These are phyloP conservation scores for Cardamine occulta DNA, from an alignment of 345 rosid genomes.

Conservation along the genomic window DNA sequence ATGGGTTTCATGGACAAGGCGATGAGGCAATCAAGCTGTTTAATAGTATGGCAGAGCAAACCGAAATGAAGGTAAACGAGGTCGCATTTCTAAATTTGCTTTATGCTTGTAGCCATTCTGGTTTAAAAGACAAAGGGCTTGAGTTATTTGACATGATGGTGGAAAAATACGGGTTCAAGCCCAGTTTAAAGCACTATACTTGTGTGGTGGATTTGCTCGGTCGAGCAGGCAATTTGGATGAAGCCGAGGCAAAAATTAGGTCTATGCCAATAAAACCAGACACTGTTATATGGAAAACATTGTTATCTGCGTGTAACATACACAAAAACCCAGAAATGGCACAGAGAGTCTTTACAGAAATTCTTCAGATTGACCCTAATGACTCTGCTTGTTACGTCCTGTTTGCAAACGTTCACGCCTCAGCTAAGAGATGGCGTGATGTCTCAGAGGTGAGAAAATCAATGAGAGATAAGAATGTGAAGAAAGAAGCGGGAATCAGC, in stretches of 20 bases:
- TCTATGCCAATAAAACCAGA: slow-evolving; percentile 69
- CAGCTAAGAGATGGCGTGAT: slow-evolving; percentile 63
- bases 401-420: slow-evolving; percentile 70
- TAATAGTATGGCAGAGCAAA: slow-evolving; percentile 52
- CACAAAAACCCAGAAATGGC: slow-evolving; percentile 70
- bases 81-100: slow-evolving; percentile 71
- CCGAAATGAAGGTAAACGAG: slow-evolving; percentile 51
- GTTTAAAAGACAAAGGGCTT: slow-evolving; percentile 70
- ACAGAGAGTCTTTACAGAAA: slow-evolving; percentile 56
- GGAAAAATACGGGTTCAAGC: slow-evolving; percentile 52
- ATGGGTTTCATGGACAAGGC: slow-evolving; percentile 80
- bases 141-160: slow-evolving; percentile 62
- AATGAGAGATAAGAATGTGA: slow-evolving; percentile 67
- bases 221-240: slow-evolving; percentile 62
- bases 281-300: slow-evolving; percentile 72
- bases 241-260: slow-evolving; percentile 70
- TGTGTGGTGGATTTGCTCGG: slow-evolving; percentile 79
- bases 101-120: slow-evolving; percentile 82
- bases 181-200: slow-evolving; percentile 62
- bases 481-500: slow-evolving; percentile 82
- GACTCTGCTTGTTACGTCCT: slow-evolving; percentile 75
- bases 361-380: slow-evolving; percentile 60
- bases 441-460: slow-evolving; percentile 67
- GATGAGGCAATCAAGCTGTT: slow-evolving; percentile 64
- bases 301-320: slow-evolving; percentile 71